Conservation (phyloP, 129 eudicot species). For the Solidago caesia region DNA sequence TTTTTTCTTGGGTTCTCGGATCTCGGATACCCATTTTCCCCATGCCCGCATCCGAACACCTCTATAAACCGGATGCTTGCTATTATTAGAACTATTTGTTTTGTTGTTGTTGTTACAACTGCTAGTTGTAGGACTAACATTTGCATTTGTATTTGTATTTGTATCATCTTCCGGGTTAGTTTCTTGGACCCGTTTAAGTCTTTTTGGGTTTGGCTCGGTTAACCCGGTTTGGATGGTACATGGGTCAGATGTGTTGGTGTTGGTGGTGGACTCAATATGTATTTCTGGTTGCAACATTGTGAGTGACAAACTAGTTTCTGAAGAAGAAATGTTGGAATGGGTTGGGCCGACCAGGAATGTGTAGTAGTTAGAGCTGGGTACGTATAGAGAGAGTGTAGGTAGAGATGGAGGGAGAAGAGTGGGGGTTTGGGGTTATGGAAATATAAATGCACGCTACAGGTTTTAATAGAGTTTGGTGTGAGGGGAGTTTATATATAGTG, state of each 20-base stretch:
- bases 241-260: constrained; percentile 3
- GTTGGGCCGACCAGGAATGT: constrained; percentile 7
- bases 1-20: constrained; percentile 81
- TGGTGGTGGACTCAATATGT: constrained; percentile 20
- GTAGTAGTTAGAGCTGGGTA: not conserved
- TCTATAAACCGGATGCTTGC: constrained; percentile 67
- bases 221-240: constrained; percentile 12
- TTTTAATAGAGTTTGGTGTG: constrained; percentile 36
- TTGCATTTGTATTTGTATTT: not conserved
- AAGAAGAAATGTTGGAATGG: not conserved
- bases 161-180: constrained; percentile 18
- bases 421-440: constrained; percentile 6
- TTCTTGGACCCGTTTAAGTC: constrained; percentile 23
- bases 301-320: constrained; percentile 9
- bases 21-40: constrained; percentile 94
- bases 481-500: constrained; percentile 21
- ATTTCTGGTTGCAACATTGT: constrained; percentile 18
- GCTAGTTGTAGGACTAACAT: not conserved
- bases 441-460: constrained; percentile 19
- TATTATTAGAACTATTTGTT: constrained; percentile 5
- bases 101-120: not conserved
- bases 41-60: constrained; percentile 87
- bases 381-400: not conserved
- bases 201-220: constrained; percentile 34
- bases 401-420: not conserved